These are phyloP conservation scores for Metschnikowia kunwiensis DNA, from an alignment of 805 yeast species.

Conservation along the genomic window DNA sequence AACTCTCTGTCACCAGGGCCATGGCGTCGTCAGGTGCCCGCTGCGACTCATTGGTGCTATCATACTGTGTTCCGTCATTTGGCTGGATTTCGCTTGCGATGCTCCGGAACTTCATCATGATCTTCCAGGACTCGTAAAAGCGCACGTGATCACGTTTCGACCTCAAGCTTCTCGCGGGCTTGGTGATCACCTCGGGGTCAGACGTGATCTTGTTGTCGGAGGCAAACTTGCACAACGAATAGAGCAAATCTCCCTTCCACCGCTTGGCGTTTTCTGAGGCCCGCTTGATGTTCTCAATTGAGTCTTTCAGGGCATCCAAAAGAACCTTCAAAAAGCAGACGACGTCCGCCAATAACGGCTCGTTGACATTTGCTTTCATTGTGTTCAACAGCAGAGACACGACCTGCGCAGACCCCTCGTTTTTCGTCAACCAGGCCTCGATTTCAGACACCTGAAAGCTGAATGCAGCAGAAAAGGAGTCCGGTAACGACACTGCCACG, in stretches of 20 bases:
- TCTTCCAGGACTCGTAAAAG: conserved; percentile 82
- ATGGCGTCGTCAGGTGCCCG: conserved; percentile 51
- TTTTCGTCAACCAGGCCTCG: conserved; percentile 35
- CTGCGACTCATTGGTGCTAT: conserved; percentile 28
- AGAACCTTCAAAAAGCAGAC: conserved; percentile 17
- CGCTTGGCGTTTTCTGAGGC: conserved; percentile 13
- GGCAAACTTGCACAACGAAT: conserved; percentile 40
- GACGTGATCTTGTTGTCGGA: conserved; percentile 52
- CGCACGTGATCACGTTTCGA: conserved; percentile 72
- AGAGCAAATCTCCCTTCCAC: conserved; percentile 39
- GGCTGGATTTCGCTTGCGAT: conserved; percentile 38
- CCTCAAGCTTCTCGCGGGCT: conserved; percentile 79
- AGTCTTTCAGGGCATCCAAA: conserved; percentile 14
- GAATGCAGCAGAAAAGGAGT: conserved; percentile 12
- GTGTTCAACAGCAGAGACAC: conserved; percentile 6
- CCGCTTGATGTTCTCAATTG: conserved; percentile 18
- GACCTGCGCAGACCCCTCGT: conserved; percentile 13
- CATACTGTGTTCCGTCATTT: neutral
- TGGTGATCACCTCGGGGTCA: conserved; percentile 87
- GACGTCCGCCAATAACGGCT: conserved; percentile 23
- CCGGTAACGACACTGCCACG: conserved; percentile 26
- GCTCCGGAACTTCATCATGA: conserved; percentile 75
- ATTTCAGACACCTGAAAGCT: conserved; percentile 24
- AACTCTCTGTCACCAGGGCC: conserved; percentile 52
- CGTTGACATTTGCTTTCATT: conserved; percentile 20